Evolutionary conservation across 1,284 basidiomycete species (phyloP), one percentile per base, ranked within the genome.

Genomic region (Meira miltonrushii): DNA sequence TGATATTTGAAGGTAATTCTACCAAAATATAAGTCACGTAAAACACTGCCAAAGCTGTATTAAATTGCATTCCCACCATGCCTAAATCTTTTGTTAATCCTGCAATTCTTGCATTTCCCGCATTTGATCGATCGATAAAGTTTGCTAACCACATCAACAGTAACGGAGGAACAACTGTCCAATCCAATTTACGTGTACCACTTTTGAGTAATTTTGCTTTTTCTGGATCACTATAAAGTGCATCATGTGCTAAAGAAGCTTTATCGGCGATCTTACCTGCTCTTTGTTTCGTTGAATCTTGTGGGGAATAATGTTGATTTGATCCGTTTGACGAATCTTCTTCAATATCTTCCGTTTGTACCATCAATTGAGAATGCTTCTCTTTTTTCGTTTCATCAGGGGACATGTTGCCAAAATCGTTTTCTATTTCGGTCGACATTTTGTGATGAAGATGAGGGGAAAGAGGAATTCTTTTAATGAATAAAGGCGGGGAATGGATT

Each of bases 1-100:
- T 41, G 65, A 75, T 62, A 59, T 78, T 78, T 39, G 74, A 88
- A 13, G 87, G 87, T 54, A 88, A 83, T 75, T 90, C 88, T 85
- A 88, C 88, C 56, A 88, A 77, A 64, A 88, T 85, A 69, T 90
- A 90, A 25, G 87, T 88, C 49, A 88, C 84, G 69, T 88, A 90
- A 41, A 90, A 83, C 61, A 89, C 85, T 21, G 85, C 85, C 37
- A 91, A 78, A 23, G 89, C 78, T 0, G 86, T 87, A 13, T 57
- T 57, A 38, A 61, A 71, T 39, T 71, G 49, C 4, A 47, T 61
- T 54, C 52, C 70, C 63, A 51, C 66, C 21, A 79, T 60, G 38
- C 58, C 48, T 39, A 79, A 73, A 52, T 79, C 75, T 23, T 62
- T 54, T 25, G 64, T 58, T 11, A 72, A 53, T 9, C 62, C 64